Evolutionary conservation across 306 rosid genomes (phyloP).

Genomic region (Vigna trinervia): DNA sequence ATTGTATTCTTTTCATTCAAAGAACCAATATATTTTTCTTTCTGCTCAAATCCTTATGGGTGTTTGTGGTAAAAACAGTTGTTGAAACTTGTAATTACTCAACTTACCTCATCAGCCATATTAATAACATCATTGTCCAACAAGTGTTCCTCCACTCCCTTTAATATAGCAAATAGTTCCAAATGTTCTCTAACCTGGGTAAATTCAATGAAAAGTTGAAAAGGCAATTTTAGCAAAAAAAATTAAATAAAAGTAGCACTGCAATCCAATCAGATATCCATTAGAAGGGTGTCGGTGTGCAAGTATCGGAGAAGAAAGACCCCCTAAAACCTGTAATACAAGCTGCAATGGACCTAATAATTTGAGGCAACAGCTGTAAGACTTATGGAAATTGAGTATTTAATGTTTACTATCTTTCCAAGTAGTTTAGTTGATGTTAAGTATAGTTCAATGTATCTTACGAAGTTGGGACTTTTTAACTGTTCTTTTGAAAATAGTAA

Average conservation of each 20-base stretch:
- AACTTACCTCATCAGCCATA: constrained; percentile 94
- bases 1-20: too few species aligned
- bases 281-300: neutral
- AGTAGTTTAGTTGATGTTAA: too few species aligned
- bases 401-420: too few species aligned
- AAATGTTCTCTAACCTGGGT: constrained; percentile 92
- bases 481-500: too few species aligned
- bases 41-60: neutral
- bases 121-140: constrained; percentile 63
- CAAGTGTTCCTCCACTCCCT: constrained; percentile 83
- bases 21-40: too few species aligned
- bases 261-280: constrained; percentile 8
- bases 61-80: constrained; percentile 14
- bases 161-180: constrained; percentile 84
- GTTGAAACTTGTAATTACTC: constrained; percentile 4
- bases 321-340: neutral
- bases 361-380: neutral
- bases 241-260: neutral
- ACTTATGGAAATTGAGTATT: neutral
- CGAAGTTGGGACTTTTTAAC: too few species aligned
- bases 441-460: too few species aligned
- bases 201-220: constrained; percentile 36
- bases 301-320: neutral
- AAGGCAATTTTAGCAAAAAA: neutral
- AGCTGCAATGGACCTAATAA: neutral